Evolutionary conservation across 306 rosid genomes (phyloP).

Genomic region (Corylus americana): DNA sequence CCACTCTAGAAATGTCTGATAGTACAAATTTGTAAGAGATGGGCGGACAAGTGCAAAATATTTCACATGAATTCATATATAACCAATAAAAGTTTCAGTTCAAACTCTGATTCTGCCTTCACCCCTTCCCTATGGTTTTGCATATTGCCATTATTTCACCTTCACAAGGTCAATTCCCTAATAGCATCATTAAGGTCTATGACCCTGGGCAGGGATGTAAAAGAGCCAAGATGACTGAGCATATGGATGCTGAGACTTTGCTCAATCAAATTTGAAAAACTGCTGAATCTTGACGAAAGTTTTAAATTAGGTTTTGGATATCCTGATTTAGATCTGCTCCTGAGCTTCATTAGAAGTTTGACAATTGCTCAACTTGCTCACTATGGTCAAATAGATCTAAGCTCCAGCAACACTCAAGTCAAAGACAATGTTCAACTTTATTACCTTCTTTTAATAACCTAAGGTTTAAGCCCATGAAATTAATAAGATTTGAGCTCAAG

Average conservation of each 20-base stretch:
- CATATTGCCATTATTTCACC: not conserved
- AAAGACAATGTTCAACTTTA: too few species aligned
- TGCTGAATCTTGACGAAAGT: not conserved
- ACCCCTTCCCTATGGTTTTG: not conserved
- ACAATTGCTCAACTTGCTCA: not conserved
- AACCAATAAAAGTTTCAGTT: not conserved
- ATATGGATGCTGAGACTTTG: not conserved
- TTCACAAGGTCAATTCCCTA: not conserved
- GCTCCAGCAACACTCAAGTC: not conserved
- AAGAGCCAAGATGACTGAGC: too few species aligned
- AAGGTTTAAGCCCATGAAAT: not conserved
- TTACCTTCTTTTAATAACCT: not conserved
- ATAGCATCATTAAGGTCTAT: too few species aligned
- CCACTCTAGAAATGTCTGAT: slow-evolving; percentile 83
- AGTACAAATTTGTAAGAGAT: slow-evolving; percentile 5
- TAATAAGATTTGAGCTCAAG: too few species aligned
- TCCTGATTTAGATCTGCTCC: not conserved
- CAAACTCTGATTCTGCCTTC: not conserved
- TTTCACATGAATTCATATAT: not conserved
- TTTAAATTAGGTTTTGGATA: not conserved
- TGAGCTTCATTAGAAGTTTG: not conserved
- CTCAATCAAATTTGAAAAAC: not conserved
- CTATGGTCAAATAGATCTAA: not conserved
- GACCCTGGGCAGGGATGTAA: too few species aligned
- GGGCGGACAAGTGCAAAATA: not conserved